These are phyloP conservation scores for Trichosanthes cucumerina DNA, from an alignment of 306 rosid genomes.

Conservation along the genomic window DNA sequence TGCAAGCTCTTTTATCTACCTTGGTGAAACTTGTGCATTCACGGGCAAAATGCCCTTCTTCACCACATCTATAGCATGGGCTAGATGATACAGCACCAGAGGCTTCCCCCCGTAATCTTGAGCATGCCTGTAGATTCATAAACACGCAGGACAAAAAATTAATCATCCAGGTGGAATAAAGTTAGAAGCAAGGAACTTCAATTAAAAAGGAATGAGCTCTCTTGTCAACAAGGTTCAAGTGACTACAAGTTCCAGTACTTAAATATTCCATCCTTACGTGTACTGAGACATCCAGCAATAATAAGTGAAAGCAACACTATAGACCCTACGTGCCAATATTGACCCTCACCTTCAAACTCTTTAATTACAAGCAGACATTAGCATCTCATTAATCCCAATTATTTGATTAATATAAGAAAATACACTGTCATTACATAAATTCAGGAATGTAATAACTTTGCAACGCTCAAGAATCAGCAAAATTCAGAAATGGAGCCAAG, in stretches of 20 bases:
- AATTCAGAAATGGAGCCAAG: background rate
- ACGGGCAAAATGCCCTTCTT: constrained; percentile 87
- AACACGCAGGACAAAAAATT: background rate
- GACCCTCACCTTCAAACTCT: background rate
- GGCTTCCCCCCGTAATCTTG: constrained; percentile 38
- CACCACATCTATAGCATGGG: constrained; percentile 71
- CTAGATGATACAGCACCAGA: constrained; percentile 32
- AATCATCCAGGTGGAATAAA: background rate
- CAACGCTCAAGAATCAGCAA: background rate
- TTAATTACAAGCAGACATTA: background rate
- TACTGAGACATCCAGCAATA: background rate
- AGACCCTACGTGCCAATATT: background rate
- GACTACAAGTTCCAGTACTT: background rate
- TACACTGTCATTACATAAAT: background rate
- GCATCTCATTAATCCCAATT: background rate
- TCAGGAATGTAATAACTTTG: background rate
- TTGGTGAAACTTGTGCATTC: constrained; percentile 46
- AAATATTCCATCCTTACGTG: background rate
- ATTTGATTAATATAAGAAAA: background rate
- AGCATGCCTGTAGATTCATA: constrained; percentile 43
- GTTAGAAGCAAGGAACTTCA: background rate
- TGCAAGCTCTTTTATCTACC: constrained; percentile 23
- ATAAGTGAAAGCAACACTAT: background rate
- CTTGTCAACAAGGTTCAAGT: background rate
- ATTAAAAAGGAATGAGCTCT: background rate